Evolutionary conservation across 345 rosid genomes (phyloP).

Genomic region (Brassica nigra): DNA sequence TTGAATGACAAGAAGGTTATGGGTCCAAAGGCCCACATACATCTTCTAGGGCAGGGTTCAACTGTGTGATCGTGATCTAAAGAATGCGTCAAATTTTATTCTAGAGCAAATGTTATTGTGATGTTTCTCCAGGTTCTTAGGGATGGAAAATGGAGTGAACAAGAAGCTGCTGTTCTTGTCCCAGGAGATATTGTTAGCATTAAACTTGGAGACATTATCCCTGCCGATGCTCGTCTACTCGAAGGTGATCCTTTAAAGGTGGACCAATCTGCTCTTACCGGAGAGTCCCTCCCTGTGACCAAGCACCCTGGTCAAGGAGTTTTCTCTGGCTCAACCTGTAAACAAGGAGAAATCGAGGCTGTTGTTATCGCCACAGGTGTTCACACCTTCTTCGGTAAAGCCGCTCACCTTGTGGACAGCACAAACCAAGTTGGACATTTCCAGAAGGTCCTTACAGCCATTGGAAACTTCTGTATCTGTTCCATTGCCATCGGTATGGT

Average conservation of each 20-base stretch:
- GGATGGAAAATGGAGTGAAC: conserved; percentile 76
- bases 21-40: no score
- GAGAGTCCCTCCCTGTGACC: conserved; percentile 93
- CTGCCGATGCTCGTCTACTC: conserved; percentile 92
- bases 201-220: conserved; percentile 85
- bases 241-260: conserved; percentile 88
- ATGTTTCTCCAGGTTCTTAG: conserved; percentile 44
- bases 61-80: no score
- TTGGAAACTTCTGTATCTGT: conserved; percentile 89
- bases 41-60: no score
- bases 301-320: conserved; percentile 81
- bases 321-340: conserved; percentile 87
- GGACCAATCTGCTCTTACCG: conserved; percentile 87
- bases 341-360: conserved; percentile 91
- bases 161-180: conserved; percentile 78
- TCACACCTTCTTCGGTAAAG: conserved; percentile 89
- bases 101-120: no score
- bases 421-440: conserved; percentile 92
- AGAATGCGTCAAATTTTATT: no score
- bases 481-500: conserved; percentile 83
- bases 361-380: conserved; percentile 87
- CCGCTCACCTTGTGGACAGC: conserved; percentile 55
- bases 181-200: conserved; percentile 89
- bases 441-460: conserved; percentile 82
- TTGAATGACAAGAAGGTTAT: no score